Evolutionary conservation across 2,329 filamentous ascomycete species (phyloP), one percentile per base, ranked within the genome.

Genomic region (Colletotrichum trifolii): DNA sequence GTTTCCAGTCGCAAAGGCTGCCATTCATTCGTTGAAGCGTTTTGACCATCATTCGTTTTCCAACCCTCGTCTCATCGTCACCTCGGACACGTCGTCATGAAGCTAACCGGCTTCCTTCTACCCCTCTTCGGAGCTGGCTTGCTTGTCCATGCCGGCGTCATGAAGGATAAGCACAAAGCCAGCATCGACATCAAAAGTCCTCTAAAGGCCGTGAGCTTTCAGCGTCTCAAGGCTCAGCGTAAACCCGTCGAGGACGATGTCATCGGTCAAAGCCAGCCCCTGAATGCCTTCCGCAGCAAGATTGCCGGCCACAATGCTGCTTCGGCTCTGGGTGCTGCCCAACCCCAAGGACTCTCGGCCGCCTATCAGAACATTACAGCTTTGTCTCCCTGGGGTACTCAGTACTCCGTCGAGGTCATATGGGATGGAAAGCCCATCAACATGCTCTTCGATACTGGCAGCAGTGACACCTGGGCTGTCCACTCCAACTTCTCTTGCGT

Each of bases 401-500:
- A 81, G 55, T 82, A 82, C 55, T 78, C 77, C 59, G 73, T 82
- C 47, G 71, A 79, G 50, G 80, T 79, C 49, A 69, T 60, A 4
- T 82, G 79, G 79, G 78, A 81, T 40, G 73, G 73, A 13, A 71
- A 71, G 8, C 74, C 75, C 0, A 69, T 79, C 36, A 79, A 76
- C 74, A 70, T 86, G 35, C 69, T 84, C 11, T 74, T 86, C 50
- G 83, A 85, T 68, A 85, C 83, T 0, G 83, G 81, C 33, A 84
- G 82, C 69, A 79, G 82, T 25, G 83, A 86, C 66, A 85, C 83
- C 1, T 86, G 83, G 83, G 77, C 79, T 2, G 77, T 78, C 39
- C 73, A 74, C 10, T 71, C 70, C 1, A 75, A 76, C 36, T 84
- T 83, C 66, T 70, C 72, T 47, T 86, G 83, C 67, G 71, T 78